Percentiles rank a stretch among this genome's conserved stretches.
phyloP scores from a whole-genome alignment of 1,284 basidiomycete species.

The Trametes versicolor region DNA sequence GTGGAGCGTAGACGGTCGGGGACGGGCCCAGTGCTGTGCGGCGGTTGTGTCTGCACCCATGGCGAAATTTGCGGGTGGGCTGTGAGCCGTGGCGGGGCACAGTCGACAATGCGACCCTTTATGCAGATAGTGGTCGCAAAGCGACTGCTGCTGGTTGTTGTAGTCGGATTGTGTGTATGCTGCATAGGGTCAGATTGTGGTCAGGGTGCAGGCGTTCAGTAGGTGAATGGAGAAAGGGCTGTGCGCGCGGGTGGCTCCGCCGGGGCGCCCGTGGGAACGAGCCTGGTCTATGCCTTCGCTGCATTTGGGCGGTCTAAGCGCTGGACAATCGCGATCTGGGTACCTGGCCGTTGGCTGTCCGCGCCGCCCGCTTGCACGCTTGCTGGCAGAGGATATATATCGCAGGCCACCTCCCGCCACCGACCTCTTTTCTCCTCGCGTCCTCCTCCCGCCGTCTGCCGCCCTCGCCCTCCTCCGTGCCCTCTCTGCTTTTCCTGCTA shows the following conservation, averaged over 20 bases:
- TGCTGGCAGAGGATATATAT: slow-evolving; percentile 3
- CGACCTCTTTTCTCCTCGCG: slow-evolving; percentile 2
- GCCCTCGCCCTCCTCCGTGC: neutral
- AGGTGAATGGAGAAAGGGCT: neutral
- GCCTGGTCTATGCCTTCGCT: neutral
- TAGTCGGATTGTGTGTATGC: neutral
- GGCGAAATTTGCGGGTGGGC: neutral
- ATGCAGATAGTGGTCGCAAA: neutral
- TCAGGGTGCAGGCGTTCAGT: neutral
- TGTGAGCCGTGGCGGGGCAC: neutral
- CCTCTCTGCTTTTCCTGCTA: neutral
- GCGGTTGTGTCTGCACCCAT: neutral
- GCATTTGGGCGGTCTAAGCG: neutral
- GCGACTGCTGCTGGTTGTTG: neutral
- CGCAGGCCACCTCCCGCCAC: neutral
- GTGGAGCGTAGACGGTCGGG: neutral
- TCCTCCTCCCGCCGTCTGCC: neutral
- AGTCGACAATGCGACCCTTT: neutral
- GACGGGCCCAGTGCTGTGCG: neutral
- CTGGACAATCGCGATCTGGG: neutral
- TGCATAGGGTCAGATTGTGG: neutral
- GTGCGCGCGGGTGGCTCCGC: slow-evolving; percentile 6
- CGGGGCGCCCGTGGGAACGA: slow-evolving; percentile 2
- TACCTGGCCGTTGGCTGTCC: neutral
- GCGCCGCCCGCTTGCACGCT: neutral